Evolutionary conservation across 257 asterid genomes (phyloP).

Genomic region (Thymus quinquecostatus): DNA sequence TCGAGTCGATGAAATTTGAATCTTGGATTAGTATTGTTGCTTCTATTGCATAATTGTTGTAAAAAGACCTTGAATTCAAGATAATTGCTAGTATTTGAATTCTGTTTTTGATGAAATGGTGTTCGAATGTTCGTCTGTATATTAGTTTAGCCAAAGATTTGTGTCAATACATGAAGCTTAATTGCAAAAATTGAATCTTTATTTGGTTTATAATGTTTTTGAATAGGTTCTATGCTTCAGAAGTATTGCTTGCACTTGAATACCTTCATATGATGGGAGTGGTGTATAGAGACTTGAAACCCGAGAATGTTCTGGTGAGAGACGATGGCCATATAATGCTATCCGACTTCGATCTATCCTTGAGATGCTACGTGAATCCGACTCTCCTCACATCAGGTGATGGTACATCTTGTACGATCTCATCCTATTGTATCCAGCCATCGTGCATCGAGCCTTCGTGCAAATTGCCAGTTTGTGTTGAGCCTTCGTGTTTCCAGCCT

Average conservation of each 20-base stretch:
- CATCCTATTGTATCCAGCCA: conserved; percentile 81
- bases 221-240: conserved; percentile 81
- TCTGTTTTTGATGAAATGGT: not conserved
- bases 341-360: conserved; percentile 86
- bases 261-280: conserved; percentile 98
- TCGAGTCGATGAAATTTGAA: not conserved
- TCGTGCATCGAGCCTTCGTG: conserved; percentile 76
- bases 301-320: conserved; percentile 88
- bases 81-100: not conserved
- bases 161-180: not conserved
- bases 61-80: not conserved
- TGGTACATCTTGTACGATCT: conserved; percentile 55
- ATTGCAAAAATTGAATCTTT: not conserved
- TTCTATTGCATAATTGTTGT: not conserved
- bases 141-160: too few relatives aligned
- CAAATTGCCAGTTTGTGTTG: conserved; percentile 70
- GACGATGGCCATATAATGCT: conserved; percentile 97
- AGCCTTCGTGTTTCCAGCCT: conserved; percentile 86
- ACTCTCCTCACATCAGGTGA: conserved; percentile 60
- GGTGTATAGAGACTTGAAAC: conserved; percentile 85
- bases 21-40: conserved; percentile 8
- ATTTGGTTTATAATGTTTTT: conserved; percentile 8
- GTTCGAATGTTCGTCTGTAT: too few relatives aligned
- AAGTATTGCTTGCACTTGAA: conserved; percentile 89
- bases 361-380: conserved; percentile 78